Conservation (phyloP, 805 yeast genomes). For the Wickerhamomyces silvicola region DNA sequence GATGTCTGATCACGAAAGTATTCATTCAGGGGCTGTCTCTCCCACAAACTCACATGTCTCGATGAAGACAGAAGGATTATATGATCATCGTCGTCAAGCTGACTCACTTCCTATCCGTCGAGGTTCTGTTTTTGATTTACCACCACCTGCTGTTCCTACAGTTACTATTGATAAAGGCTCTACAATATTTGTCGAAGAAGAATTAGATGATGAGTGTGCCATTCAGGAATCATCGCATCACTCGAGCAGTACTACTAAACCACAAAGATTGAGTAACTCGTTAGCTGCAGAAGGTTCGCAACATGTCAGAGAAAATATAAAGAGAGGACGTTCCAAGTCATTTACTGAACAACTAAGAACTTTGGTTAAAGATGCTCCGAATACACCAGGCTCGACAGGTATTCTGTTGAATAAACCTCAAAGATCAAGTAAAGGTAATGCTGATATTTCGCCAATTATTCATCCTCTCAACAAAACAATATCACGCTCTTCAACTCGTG, state of each 20-base stretch:
- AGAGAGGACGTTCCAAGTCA: slow-evolving; percentile 23
- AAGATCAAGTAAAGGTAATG: slow-evolving; percentile 16
- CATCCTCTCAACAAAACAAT: slow-evolving; percentile 16
- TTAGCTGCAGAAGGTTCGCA: neutral
- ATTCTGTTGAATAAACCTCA: slow-evolving; percentile 22
- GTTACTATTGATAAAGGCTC: neutral
- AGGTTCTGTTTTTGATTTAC: slow-evolving; percentile 16
- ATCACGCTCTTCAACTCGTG: slow-evolving; percentile 17
- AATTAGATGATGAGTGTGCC: slow-evolving; percentile 14
- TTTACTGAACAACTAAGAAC: slow-evolving; percentile 38
- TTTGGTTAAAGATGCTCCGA: slow-evolving; percentile 29
- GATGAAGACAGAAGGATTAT: slow-evolving; percentile 34
- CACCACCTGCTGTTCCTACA: slow-evolving; percentile 18
- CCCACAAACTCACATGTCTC: slow-evolving; percentile 26
- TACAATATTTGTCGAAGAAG: neutral
- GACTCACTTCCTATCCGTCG: slow-evolving; percentile 32
- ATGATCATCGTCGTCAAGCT: slow-evolving; percentile 45
- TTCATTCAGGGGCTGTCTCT: slow-evolving; percentile 11
- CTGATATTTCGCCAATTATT: slow-evolving; percentile 16
- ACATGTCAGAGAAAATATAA: neutral
- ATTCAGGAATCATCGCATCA: slow-evolving; percentile 11
- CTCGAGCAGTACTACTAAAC: slow-evolving; percentile 5
- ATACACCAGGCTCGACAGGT: slow-evolving; percentile 21
- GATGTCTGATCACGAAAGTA: slow-evolving; percentile 25
- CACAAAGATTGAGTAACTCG: slow-evolving; percentile 8